Conservation (phyloP, 2,329 filamentous ascomycete species). For the Penicillium sp. region DNA sequence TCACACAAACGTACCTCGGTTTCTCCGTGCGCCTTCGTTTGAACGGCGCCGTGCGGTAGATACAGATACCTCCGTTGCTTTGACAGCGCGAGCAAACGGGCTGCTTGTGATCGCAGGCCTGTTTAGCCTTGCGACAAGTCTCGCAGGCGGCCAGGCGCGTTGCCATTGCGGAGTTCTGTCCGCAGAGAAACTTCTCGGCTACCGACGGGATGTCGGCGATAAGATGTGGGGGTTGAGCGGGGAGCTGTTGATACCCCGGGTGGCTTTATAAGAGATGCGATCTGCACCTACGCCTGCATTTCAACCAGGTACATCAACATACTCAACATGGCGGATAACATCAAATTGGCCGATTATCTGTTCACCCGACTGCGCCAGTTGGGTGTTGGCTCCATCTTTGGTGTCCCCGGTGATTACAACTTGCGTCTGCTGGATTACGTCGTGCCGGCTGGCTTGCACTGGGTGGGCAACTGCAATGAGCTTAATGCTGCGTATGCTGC, state of each 20-base stretch:
- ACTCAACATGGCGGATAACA: conserved; percentile 18
- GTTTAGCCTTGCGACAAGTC: conserved; percentile 25
- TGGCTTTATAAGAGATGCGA: not conserved
- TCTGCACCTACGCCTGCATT: not conserved
- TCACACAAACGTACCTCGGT: conserved; percentile 12
- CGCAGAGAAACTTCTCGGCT: conserved; percentile 16
- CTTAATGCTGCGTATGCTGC: conserved; percentile 61
- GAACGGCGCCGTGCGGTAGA: conserved; percentile 28
- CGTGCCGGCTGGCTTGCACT: conserved; percentile 56
- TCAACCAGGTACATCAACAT: not conserved
- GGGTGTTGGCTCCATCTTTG: conserved; percentile 64
- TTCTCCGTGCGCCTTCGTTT: conserved; percentile 23
- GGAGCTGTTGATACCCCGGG: not conserved
- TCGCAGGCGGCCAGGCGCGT: conserved; percentile 26
- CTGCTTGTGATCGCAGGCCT: conserved; percentile 24
- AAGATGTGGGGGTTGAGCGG: conserved; percentile 13
- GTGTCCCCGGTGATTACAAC: conserved; percentile 72
- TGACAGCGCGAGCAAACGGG: conserved; percentile 23
- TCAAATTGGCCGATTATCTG: conserved; percentile 52
- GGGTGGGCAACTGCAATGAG: conserved; percentile 69
- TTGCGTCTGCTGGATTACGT: conserved; percentile 67
- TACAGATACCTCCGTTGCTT: conserved; percentile 20
- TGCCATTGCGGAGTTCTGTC: conserved; percentile 19
- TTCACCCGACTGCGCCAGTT: conserved; percentile 64
- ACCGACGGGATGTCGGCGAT: conserved; percentile 20